phyloP scores from a whole-genome alignment of 2,329 filamentous ascomycete species.

The Sphaceloma murrayae region DNA sequence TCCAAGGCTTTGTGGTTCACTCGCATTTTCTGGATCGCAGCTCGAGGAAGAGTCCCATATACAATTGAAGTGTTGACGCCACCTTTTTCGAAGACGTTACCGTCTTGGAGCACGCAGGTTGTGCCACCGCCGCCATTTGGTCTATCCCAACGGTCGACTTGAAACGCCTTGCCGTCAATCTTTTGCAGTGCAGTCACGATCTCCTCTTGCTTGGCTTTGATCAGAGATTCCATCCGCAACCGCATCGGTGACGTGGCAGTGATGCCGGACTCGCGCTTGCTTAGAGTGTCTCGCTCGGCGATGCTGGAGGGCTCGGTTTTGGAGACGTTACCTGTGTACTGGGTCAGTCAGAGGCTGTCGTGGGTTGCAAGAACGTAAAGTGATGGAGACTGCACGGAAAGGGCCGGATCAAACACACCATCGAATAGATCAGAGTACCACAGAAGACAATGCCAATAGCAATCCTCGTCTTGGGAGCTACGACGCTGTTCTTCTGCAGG shows the following conservation, averaged over 20 bases:
- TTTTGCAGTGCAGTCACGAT: constrained; percentile 77
- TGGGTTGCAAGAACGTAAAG: background rate
- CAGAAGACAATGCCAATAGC: constrained; percentile 43
- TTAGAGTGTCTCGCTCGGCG: constrained; percentile 72
- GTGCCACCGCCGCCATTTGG: constrained; percentile 86
- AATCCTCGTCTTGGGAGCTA: constrained; percentile 35
- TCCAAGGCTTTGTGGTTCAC: constrained; percentile 88
- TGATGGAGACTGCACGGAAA: no score
- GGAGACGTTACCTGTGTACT: constrained; percentile 33
- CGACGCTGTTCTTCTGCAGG: constrained; percentile 28
- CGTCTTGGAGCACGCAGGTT: constrained; percentile 89
- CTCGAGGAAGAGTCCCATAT: constrained; percentile 78
- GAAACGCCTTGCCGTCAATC: constrained; percentile 75
- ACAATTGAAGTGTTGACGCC: constrained; percentile 93
- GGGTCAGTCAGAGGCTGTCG: constrained; percentile 7
- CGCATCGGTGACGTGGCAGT: constrained; percentile 83
- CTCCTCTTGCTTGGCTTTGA: constrained; percentile 81
- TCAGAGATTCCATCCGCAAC: constrained; percentile 92
- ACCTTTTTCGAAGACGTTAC: constrained; percentile 95
- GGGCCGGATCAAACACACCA: no score
- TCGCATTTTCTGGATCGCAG: constrained; percentile 86
- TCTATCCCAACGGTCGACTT: constrained; percentile 75
- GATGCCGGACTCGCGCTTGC: constrained; percentile 68
- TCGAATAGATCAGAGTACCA: constrained; percentile 48
- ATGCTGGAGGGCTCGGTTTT: constrained; percentile 57